Evolutionary conservation across 148 eudicot species (phyloP).

Genomic region (Camellia granthamiana): DNA sequence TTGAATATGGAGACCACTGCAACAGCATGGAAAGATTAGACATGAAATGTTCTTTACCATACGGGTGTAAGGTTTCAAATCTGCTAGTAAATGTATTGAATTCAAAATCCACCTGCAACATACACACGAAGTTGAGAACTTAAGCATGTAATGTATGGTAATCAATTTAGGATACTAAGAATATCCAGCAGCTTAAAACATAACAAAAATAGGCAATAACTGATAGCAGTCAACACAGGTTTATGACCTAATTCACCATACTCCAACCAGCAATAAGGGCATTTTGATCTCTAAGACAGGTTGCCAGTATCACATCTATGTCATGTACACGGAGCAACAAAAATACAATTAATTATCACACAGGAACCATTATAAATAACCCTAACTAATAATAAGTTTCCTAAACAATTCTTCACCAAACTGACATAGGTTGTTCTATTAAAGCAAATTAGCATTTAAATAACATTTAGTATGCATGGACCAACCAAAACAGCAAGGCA

Average conservation of each 20-base stretch:
- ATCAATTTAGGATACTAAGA: not conserved
- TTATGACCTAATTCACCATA: not conserved
- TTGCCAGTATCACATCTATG: not conserved
- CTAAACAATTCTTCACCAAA: not conserved
- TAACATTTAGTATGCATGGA: not conserved
- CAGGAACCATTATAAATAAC: not conserved
- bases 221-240: not conserved
- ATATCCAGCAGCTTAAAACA: not conserved
- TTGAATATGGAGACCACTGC: constrained; percentile 80
- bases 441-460: not conserved
- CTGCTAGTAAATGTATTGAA: constrained; percentile 38
- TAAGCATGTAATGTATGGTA: not conserved
- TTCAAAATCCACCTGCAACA: constrained; percentile 75
- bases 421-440: not conserved
- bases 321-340: not conserved
- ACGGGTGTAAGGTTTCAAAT: constrained; percentile 34
- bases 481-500: not conserved
- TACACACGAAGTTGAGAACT: not conserved
- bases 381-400: not conserved
- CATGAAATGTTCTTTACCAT: constrained; percentile 37
- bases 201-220: not conserved
- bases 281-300: not conserved
- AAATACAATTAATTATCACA: not conserved
- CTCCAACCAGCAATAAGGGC: not conserved
- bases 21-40: constrained; percentile 57